Evolutionary conservation across 2,329 filamentous ascomycete species (phyloP).

Genomic region (Ophiostoma populinum): DNA sequence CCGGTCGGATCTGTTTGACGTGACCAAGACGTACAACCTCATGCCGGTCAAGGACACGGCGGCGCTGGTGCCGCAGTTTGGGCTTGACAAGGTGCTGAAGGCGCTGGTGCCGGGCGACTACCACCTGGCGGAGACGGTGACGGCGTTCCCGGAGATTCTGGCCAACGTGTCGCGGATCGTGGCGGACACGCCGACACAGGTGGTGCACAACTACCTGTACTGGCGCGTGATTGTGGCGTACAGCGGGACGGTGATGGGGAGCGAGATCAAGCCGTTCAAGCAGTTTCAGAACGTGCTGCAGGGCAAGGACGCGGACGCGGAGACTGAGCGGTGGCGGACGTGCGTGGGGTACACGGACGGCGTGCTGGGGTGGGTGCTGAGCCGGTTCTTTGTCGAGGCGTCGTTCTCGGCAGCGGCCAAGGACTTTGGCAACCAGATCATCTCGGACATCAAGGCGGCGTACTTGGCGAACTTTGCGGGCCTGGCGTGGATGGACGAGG

Average conservation of each 20-base stretch:
- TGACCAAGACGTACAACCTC: slow-evolving; percentile 45
- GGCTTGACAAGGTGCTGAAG: slow-evolving; percentile 32
- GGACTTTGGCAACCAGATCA: slow-evolving; percentile 47
- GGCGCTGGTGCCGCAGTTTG: slow-evolving; percentile 36
- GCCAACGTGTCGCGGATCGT: slow-evolving; percentile 39
- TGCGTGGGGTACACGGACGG: slow-evolving; percentile 31
- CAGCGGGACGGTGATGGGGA: slow-evolving; percentile 35
- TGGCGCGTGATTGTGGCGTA: slow-evolving; percentile 45
- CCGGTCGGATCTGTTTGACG: slow-evolving; percentile 9
- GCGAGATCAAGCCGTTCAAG: slow-evolving; percentile 39
- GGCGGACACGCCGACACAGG: slow-evolving; percentile 31
- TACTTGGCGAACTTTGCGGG: slow-evolving; percentile 42
- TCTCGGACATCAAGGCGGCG: slow-evolving; percentile 51
- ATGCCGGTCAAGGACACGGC: slow-evolving; percentile 37
- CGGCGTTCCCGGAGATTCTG: slow-evolving; percentile 42
- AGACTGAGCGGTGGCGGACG: slow-evolving; percentile 47
- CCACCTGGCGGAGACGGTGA: slow-evolving; percentile 35
- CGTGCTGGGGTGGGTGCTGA: slow-evolving; percentile 49
- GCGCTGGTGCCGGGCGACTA: slow-evolving; percentile 33
- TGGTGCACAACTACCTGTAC: slow-evolving; percentile 42
- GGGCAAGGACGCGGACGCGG: slow-evolving; percentile 42
- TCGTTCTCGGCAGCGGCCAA: slow-evolving; percentile 51
- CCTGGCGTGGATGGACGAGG: slow-evolving; percentile 47
- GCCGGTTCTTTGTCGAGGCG: slow-evolving; percentile 52
- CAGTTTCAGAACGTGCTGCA: slow-evolving; percentile 42